A percentile compares a stretch with the other conserved stretches of the same genome.
Conservation (phyloP, 257 asterid species). For the Fraxinus anomala region DNA sequence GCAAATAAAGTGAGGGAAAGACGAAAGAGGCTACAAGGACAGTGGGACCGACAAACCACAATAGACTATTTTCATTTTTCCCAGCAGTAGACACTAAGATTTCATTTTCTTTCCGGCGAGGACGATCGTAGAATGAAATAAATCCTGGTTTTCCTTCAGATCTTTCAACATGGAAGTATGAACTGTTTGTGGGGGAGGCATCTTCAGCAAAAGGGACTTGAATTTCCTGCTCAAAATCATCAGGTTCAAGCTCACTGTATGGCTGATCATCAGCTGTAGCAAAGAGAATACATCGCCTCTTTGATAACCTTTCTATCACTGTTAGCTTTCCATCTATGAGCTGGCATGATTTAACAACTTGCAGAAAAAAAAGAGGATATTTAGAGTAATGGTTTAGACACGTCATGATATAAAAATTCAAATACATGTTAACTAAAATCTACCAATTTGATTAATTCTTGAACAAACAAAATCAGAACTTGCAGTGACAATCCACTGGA, state of each 20-base stretch:
- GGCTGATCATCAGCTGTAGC: slow-evolving; percentile 58
- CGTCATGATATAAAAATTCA: background rate
- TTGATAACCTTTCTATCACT: slow-evolving; percentile 34
- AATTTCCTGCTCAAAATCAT: slow-evolving; percentile 48
- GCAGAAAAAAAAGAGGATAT: slow-evolving; percentile 25
- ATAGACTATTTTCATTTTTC: slow-evolving; percentile 45
- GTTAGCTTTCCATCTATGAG: slow-evolving; percentile 41
- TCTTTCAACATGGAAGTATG: slow-evolving; percentile 41
- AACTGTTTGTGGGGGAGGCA: slow-evolving; percentile 35
- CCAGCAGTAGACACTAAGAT: slow-evolving; percentile 35
- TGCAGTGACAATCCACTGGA: background rate
- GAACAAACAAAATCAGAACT: background rate
- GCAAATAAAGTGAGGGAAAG: slow-evolving; percentile 93
- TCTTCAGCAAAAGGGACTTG: slow-evolving; percentile 47
- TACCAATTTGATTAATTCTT: slow-evolving; percentile 15
- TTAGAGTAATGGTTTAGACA: slow-evolving; percentile 1
- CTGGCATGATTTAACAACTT: slow-evolving; percentile 50
- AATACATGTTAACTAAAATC: slow-evolving; percentile 4
- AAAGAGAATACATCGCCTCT: slow-evolving; percentile 36
- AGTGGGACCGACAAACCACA: slow-evolving; percentile 86
- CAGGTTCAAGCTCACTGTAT: slow-evolving; percentile 48
- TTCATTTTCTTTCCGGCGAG: slow-evolving; percentile 39
- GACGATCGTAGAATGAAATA: slow-evolving; percentile 63
- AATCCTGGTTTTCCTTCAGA: slow-evolving; percentile 80
- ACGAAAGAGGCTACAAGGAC: slow-evolving; percentile 87